These are phyloP conservation scores for Heterobasidion irregulare DNA, from an alignment of 1,284 basidiomycete species.

Conservation along the genomic window DNA sequence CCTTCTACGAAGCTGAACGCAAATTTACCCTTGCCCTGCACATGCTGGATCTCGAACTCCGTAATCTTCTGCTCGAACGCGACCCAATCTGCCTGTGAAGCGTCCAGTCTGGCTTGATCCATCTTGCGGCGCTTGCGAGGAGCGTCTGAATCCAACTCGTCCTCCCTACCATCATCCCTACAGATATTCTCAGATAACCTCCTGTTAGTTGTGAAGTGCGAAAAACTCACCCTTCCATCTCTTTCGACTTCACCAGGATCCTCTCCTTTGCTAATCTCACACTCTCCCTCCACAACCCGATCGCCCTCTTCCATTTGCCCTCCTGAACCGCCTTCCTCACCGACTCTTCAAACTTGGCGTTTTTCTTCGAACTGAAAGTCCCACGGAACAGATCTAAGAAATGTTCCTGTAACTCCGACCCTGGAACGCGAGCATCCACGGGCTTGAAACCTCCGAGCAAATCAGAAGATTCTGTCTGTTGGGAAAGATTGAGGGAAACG, in stretches of 20 bases:
- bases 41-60: constrained; percentile 83
- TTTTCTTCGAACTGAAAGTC: constrained; percentile 89
- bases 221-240: constrained; percentile 33
- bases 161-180: constrained; percentile 15
- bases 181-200: constrained; percentile 8
- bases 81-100: constrained; percentile 60
- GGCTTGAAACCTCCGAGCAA: constrained; percentile 95
- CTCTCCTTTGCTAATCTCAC: constrained; percentile 60
- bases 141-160: constrained; percentile 25
- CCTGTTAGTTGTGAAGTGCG: not conserved
- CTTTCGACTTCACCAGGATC: constrained; percentile 36
- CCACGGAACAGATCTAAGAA: constrained; percentile 83
- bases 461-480: constrained; percentile 95
- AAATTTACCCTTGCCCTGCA: constrained; percentile 79
- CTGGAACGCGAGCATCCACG: constrained; percentile 79
- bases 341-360: constrained; percentile 81
- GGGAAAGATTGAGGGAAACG: constrained; percentile 89
- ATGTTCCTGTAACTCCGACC: constrained; percentile 62
- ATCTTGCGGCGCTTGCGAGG: constrained; percentile 76
- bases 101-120: constrained; percentile 34
- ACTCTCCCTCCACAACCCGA: constrained; percentile 82
- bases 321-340: constrained; percentile 79
- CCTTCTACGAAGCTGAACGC: constrained; percentile 96
- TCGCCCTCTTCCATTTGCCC: constrained; percentile 81
- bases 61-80: constrained; percentile 65